Conservation (phyloP, 495 filamentous ascomycete genomes). For the Lentithecium fluviatile region DNA sequence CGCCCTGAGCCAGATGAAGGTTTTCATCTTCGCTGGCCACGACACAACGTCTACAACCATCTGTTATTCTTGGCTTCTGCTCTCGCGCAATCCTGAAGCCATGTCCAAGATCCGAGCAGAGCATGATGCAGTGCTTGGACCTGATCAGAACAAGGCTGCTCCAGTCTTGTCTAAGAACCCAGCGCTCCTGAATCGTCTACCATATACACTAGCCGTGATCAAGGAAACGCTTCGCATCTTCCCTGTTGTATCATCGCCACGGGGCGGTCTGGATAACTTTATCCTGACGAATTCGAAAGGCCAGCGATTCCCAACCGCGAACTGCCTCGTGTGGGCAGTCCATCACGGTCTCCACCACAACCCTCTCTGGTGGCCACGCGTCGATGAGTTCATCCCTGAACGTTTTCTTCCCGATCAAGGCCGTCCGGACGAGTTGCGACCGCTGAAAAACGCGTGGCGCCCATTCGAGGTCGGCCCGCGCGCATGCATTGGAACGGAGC, state of each 20-base stretch:
- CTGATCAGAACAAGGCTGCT: conserved; percentile 42
- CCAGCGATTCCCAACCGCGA: background rate
- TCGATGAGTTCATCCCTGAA: background rate
- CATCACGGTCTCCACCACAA: background rate
- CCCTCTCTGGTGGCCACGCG: background rate
- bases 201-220: background rate
- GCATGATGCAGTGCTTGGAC: background rate
- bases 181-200: background rate
- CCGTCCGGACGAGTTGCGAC: conserved; percentile 40
- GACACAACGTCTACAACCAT: too few species aligned
- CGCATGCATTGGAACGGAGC: conserved; percentile 55
- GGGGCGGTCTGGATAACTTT: background rate
- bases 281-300: background rate
- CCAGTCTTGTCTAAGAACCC: conserved; percentile 34
- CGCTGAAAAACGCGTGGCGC: conserved; percentile 35
- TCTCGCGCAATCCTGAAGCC: conserved; percentile 46
- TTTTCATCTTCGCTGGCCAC: too few species aligned
- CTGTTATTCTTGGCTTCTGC: too few species aligned
- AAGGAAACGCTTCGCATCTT: conserved; percentile 2
- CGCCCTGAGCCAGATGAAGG: too few species aligned
- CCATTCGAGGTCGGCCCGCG: conserved; percentile 44
- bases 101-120: conserved; percentile 41
- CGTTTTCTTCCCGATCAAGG: background rate
- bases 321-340: background rate
- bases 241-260: conserved; percentile 2